Base-by-base conservation (phyloP, 2,329 filamentous ascomycete genomes). In the Remersonia thermophila region DNA sequence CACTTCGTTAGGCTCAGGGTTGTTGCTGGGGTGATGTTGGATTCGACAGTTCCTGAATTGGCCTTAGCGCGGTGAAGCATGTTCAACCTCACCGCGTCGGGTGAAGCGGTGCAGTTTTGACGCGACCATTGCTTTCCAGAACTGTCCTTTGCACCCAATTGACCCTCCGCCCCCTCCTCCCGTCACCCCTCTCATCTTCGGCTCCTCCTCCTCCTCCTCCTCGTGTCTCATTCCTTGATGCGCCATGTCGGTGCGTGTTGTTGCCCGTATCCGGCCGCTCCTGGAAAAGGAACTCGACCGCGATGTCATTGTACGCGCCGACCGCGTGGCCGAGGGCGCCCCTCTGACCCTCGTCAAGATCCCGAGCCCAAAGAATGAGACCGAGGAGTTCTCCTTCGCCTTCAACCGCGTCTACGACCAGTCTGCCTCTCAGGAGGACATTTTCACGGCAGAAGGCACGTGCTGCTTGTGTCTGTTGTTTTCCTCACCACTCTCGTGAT, bases 391-490 rank as follows among this genome's bases (percentile, higher is more conserved):
- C 60, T 86, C 82, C 36, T 98, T 96, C 57, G 76, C 87, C 35
- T 96, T 96, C 69, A 93, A 91, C 66, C 75, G 82, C 48, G 89
- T 96, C 37, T 96, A 94, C 58, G 84, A 84, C 52, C 74, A 80
- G 50, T 59, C 71, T 26, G 80, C 83, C 12, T 76, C 83, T 7
- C 89, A 98, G 57, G 83, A 94, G 58, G 73, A 83, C 45, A 62
- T 98, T 39, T 98, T 93, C 56, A 83, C 87, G 45, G 74, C 80
- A 27, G 89, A 96, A 73, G 83, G 85, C 86, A 67, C 14, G 39
- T 20, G 25, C 20, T n/a, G n/a, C n/a, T n/a, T n/a, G n/a, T n/a
- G n/a, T n/a, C n/a, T n/a, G n/a, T n/a, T n/a, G n/a, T n/a, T n/a
- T n/a, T n/a, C n/a, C n/a, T n/a, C n/a, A n/a, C n/a, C n/a, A n/a